These are phyloP conservation scores for Dictyostelium intermedium DNA, from an alignment of 78 protist genomes.

Conservation along the genomic window DNA sequence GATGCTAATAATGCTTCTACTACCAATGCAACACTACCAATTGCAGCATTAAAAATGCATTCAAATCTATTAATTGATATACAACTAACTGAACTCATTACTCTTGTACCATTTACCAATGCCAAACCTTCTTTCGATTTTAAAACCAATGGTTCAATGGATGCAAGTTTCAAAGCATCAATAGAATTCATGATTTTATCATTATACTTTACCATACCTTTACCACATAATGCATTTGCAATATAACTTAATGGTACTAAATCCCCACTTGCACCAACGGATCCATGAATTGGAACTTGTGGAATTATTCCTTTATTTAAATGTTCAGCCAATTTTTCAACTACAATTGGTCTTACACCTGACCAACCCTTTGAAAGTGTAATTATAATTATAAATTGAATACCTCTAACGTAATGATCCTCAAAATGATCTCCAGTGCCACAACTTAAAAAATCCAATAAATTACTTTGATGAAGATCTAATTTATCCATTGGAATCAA, in stretches of 20 bases:
- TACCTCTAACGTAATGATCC: neutral
- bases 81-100: slow-evolving; percentile 21
- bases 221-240: neutral
- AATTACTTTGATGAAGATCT: neutral
- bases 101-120: slow-evolving; percentile 32
- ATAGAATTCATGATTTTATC: neutral
- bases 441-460: neutral
- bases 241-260: slow-evolving; percentile 12
- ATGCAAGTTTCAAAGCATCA: neutral
- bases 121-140: slow-evolving; percentile 20
- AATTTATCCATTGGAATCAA: neutral
- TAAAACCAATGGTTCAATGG: neutral
- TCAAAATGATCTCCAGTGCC: neutral
- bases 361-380: neutral
- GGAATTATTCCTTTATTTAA: slow-evolving; percentile 2
- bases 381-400: neutral
- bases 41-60: neutral
- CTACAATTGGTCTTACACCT: slow-evolving; percentile 4
- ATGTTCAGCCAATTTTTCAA: neutral
- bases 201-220: neutral
- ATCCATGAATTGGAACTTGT: neutral
- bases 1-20: slow-evolving; percentile 1
- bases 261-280: slow-evolving; percentile 29
- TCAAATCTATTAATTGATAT: neutral
- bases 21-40: neutral